phyloP scores from a whole-genome alignment of 1,139 yeast species.

The Hyphopichia wangnamkhiaoensis region DNA sequence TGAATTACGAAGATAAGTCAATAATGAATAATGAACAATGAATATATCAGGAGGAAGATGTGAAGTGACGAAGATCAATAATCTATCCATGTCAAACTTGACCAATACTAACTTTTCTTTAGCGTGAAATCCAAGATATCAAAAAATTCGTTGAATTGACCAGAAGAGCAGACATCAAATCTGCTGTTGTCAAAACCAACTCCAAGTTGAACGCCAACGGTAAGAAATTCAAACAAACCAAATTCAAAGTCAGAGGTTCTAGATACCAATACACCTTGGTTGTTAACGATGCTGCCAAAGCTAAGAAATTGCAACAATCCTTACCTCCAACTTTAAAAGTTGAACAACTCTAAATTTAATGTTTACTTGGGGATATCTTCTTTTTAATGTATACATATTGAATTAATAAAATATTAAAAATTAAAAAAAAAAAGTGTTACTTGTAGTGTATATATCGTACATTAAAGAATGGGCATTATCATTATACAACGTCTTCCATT shows the following conservation, averaged over 20 bases:
- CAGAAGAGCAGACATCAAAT: slow-evolving; percentile 94
- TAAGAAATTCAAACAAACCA: slow-evolving; percentile 88
- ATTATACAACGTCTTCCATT: slow-evolving; percentile 44
- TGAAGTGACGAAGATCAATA: too few species aligned
- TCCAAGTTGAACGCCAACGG: slow-evolving; percentile 83
- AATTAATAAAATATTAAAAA: slow-evolving; percentile 3
- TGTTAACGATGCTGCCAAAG: slow-evolving; percentile 95
- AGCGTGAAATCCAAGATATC: slow-evolving; percentile 89
- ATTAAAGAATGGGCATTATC: neutral
- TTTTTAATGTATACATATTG: slow-evolving; percentile 2
- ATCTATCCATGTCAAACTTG: neutral
- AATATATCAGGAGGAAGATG: too few species aligned
- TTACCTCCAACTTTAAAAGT: slow-evolving; percentile 88
- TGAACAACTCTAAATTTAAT: slow-evolving; percentile 6
- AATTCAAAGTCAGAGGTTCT: slow-evolving; percentile 98
- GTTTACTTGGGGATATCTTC: neutral
- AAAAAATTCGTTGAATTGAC: slow-evolving; percentile 98
- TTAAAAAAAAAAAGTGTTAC: neutral
- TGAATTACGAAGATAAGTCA: too few species aligned
- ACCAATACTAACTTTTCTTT: slow-evolving; percentile 21
- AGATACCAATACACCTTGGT: slow-evolving; percentile 93
- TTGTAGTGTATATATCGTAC: neutral
- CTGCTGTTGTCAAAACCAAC: slow-evolving; percentile 90
- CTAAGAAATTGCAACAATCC: slow-evolving; percentile 97
- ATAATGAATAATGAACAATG: too few species aligned